phyloP scores from a whole-genome alignment of 352 stramenopile genomes.

The Phytopythium montanum region DNA sequence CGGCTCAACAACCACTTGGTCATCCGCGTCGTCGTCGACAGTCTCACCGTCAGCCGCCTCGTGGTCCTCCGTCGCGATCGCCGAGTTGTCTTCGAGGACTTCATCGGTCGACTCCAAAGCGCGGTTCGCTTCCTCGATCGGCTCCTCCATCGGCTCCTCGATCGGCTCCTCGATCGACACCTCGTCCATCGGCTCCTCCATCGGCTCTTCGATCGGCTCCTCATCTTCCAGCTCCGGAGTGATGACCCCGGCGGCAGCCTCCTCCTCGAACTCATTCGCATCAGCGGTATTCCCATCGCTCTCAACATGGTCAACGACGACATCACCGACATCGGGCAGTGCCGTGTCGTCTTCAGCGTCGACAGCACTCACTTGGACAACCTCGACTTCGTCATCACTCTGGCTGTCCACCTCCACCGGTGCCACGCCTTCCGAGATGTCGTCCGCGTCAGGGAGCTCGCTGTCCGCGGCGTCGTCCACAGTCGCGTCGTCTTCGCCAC shows the following conservation, averaged over 20 bases:
- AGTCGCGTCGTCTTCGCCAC: background rate
- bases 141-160: background rate
- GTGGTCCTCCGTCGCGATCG: background rate
- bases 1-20: background rate
- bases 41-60: background rate
- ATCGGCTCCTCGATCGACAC: no score
- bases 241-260: background rate
- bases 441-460: slow-evolving; percentile 5
- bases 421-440: background rate
- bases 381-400: slow-evolving; percentile 11
- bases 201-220: background rate
- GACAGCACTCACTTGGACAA: slow-evolving; percentile 5
- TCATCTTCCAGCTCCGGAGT: background rate
- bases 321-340: background rate
- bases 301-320: background rate
- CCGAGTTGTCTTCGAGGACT: background rate
- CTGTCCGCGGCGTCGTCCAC: background rate
- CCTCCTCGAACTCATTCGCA: background rate
- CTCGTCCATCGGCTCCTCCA: background rate
- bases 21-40: background rate
- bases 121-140: background rate
- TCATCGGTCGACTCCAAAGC: background rate
- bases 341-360: background rate
- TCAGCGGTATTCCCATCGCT: background rate
- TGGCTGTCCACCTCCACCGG: background rate